Base-by-base conservation (phyloP, 2,329 filamentous ascomycete species). In the Colletotrichum gloeosporioides region DNA sequence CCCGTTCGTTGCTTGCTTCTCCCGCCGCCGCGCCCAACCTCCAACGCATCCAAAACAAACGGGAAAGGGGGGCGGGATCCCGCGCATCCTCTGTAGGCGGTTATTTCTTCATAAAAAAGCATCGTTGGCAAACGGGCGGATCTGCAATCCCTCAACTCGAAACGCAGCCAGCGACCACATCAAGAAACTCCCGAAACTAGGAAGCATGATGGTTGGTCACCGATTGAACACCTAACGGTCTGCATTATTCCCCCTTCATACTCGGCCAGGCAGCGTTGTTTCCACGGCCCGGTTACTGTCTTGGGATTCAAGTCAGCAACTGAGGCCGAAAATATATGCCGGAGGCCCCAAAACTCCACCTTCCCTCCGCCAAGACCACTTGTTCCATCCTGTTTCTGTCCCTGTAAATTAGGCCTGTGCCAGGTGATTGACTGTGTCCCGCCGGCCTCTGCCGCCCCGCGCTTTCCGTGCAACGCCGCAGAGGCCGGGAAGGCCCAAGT, bases 71-170 rank as follows among this genome's bases (percentile, higher is more conserved):
- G 27, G 55, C 65, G 53, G 29, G 22, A 13, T 13, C 57, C 22
- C 55, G 61, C n/a, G 34, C 36, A n/a, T 53, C 13, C 27, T 44
- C 31, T 34, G 7, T 39, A n/a, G 31, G 32, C 31, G 31, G 29
- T n/a, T 36, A 18, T 22, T 66, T 29, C n/a, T 32, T 27, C 66
- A 59, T 57, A 39, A 55, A 55, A 74, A 49, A 44, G 27, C 25
- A 39, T 22, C 64, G 44, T 39, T 22, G 36, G 44, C 70, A 73
- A 73, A 61, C 44, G 13, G 61, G 18, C 39, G 39, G 59, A 61
- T 65, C 59, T 49, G 65, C 70, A 59, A 61, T 59, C 59, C 62
- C 59, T 73, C 70, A 73, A 76, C 71, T 69, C 74, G 74, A 76
- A 76, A 76, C 74, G 64, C 70, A 16, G 27, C 57, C 39, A 55